Percentiles rank a stretch among this genome's conserved stretches.
Evolutionary conservation across 140 eudicot genomes (phyloP).

Genomic region (Bidens hawaiensis): DNA sequence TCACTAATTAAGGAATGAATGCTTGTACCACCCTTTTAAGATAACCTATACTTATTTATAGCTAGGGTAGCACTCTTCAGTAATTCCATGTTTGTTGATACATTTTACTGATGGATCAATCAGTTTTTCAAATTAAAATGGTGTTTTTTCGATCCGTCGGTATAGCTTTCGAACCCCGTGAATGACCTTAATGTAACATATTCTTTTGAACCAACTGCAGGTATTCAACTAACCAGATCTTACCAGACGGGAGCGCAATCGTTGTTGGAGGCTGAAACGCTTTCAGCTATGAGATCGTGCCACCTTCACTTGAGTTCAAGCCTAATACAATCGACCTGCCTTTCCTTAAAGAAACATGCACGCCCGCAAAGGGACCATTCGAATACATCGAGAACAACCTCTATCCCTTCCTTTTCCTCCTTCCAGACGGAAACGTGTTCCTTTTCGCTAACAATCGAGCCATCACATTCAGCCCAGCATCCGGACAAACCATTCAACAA

Average conservation of each 20-base stretch:
- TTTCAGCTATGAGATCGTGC: constrained; percentile 48
- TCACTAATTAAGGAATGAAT: too few species aligned
- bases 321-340: constrained; percentile 32
- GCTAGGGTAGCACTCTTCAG: too few species aligned
- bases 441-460: constrained; percentile 54
- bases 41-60: too few species aligned
- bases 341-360: constrained; percentile 54
- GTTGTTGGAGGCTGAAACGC: constrained; percentile 72
- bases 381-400: constrained; percentile 52
- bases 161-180: too few species aligned
- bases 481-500: constrained; percentile 16
- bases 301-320: constrained; percentile 34
- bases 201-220: constrained; percentile 24
- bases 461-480: constrained; percentile 28
- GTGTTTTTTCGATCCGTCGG: too few species aligned
- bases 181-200: too few species aligned
- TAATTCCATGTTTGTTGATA: too few species aligned
- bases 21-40: too few species aligned
- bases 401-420: constrained; percentile 55
- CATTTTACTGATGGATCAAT: too few species aligned
- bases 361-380: constrained; percentile 28
- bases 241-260: constrained; percentile 54
- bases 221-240: constrained; percentile 54
- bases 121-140: too few species aligned
- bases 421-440: constrained; percentile 49